Base-by-base conservation (phyloP, 129 eudicot genomes). In the Tagetes patula region DNA sequence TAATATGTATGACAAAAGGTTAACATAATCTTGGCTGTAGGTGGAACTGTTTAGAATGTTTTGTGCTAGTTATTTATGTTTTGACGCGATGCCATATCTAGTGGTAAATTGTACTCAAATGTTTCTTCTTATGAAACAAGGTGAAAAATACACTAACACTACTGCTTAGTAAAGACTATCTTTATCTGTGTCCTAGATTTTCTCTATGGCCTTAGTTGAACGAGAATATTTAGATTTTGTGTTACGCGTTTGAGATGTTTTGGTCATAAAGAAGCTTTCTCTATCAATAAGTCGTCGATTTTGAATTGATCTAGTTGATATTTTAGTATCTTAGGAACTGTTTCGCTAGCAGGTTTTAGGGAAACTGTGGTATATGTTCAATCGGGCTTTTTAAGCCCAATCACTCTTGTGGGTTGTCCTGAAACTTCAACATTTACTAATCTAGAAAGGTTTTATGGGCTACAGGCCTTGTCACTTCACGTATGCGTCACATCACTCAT, bases 231-330 rank as follows among this genome's bases (percentile, higher is more conserved):
- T 32, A 14, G 7, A 3, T 59, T 59, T 56, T 30, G 38, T 56
- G 38, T 56, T 59, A 59, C 0, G 8, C 65, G 40, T 33, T 32
- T 59, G 7, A 31, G 65, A 59, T 59, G 65, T 9, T 59, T 9
- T 3, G 65, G 14, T 33, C 39, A 33, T 59, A 59, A 34, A 9
- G 40, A 59, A 33, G 33, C 65, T 59, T 59, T 59, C 13, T 20
- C 9, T 34, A 59, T 8, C 31, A 38, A 8, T 7, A 67, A 20
- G 14, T 40, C 38, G 42, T 31, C 3, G 55, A 72, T 59, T 12
- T 59, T 72, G 56, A 43, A 72, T 34, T 47, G 77, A 62, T 47
- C 43, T 4, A 34, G 43, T 59, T 72, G 59, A 59, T 72, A 31
- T 46, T 12, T 58, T 20, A 59, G 2, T 8, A 43, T 5, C 9